Base-by-base conservation (phyloP, 352 stramenopile species). In the Pythium aristosporum region DNA sequence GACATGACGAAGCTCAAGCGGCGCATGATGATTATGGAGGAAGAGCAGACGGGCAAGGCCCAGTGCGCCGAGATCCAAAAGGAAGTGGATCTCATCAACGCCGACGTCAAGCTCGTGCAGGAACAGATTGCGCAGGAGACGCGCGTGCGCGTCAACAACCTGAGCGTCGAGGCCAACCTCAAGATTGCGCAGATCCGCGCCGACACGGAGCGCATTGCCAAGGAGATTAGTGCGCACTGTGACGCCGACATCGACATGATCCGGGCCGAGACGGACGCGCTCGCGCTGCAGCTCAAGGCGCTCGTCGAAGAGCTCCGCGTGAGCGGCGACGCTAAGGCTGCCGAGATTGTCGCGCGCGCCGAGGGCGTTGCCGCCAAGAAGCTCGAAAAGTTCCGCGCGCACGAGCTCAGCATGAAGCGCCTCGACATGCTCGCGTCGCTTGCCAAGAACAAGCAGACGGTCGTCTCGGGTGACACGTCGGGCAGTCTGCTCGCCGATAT, bases 1-100 rank as follows among this genome's bases (percentile, higher is more conserved):
- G 73, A 83, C 46, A 80, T 73, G 46, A 79, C 73, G n/a, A 82
- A 84, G 54, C 57, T 89, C 10, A 73, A 76, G 36, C 79, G 79
- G 18, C 62, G 54, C 34, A 80, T 84, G 73, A 73, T 78, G 67
- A 51, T 80, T 16, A 73, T 84, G 49, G 79, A 94, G 50, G 81
- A 91, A 58, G 76, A 85, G 60, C 76, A 84, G 58, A 88, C 80
- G 0, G 76, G 76, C 25, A 80, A 77, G 25, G 71, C 72, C 25
- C 73, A 81, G 39, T 85, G 76, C 54, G 76, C 76, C 56, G 73
- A 85, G 60, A 85, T 85, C 53, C 73, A 79, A 56, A 85, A 85
- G 56, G 73, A 80, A 46, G 76, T 85, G 36, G 77, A 87, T 47
- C 70, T 89, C 21, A 72, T 87, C 34, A 51, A 68, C 18, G 77